Evolutionary conservation across 2,329 filamentous ascomycete species (phyloP), one percentile per base, ranked within the genome.

Genomic region (Gnomoniopsis smithogilvyi): DNA sequence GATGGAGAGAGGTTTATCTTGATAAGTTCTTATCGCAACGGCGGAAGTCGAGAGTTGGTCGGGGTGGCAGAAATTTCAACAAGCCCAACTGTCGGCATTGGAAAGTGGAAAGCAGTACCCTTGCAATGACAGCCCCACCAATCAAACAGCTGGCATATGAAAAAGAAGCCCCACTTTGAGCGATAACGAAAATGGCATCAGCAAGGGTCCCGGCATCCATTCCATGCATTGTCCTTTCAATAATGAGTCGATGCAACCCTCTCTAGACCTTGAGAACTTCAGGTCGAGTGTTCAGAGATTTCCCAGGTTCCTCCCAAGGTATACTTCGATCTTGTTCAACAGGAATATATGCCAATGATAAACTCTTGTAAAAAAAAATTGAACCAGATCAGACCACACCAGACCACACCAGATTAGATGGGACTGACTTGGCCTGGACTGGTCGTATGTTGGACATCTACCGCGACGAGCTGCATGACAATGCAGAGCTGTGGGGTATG

Each of bases 1-100:
- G 53, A 55, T 50, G 51, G 48, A 47, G 59, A 43, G 36, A 59
- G 53, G 24, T 41, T 21, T 46, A 45, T 51, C 45, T 54, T 50
- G 47, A 59, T 59, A 53, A 41, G 36, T 41, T 41, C 36, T 41
- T 41, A 41, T 41, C 36, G 36, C 12, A 17, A 12, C 36, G 12
- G 17, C 36, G 36, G 26, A 30, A 30, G 26, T 30, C 26, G 26
- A 30, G 26, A 30, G 26, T 30, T 30, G 26, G 26, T 30, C 26
- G 26, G 26, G 36, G 36, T 17, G 36, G 36, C 36, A 41, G 36
- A 41, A 17, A 41, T 41, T 41, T 41, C 36, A 15, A 41, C 12
- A 14, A 17, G 36, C 36, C 17, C 17, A 17, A 41, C 8, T 15
- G 36, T 41, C 36, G 36, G 36, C 36, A 41, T 6, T 41, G 36